Percentiles rank a stretch among this genome's conserved stretches.
Conservation (phyloP, 441 rosid genomes). For the Pelargonium myrrhifolium region DNA sequence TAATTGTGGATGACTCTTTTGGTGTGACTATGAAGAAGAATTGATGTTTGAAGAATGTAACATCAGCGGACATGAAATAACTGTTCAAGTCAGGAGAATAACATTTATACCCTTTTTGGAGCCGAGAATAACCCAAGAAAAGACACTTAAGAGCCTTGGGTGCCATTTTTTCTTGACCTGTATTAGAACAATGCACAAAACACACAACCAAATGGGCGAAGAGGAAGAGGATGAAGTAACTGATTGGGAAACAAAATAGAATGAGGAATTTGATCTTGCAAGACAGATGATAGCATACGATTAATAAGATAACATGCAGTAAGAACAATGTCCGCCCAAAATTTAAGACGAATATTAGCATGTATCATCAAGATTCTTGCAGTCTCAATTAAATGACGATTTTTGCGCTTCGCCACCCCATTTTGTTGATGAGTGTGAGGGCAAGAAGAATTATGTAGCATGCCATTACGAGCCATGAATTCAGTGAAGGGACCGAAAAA, state of each 20-base stretch:
- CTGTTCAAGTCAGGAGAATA: neutral
- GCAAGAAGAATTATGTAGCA: constrained; percentile 3
- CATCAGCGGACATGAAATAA: neutral
- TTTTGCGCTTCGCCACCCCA: constrained; percentile 4
- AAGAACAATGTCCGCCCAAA: neutral
- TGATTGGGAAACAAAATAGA: neutral
- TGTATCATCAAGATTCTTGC: neutral
- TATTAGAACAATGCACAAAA: neutral
- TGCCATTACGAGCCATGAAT: neutral
- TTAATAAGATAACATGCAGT: constrained; percentile 9
- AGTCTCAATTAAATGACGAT: neutral
- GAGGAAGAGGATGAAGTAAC: neutral
- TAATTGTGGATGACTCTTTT: too few relatives aligned
- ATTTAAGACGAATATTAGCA: neutral
- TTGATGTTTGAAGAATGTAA: neutral
- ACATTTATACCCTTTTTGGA: constrained; percentile 4
- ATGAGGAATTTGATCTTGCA: neutral
- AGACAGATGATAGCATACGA: neutral
- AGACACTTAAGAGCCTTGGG: neutral
- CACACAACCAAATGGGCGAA: neutral
- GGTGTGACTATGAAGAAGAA: too few relatives aligned
- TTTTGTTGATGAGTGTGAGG: constrained; percentile 3
- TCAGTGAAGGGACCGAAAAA: neutral
- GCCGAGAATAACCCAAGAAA: neutral
- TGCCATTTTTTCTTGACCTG: neutral